Evolutionary conservation across 192 early-diverging fungal genomes (phyloP).

Genomic region (Allomyces javanicus): DNA sequence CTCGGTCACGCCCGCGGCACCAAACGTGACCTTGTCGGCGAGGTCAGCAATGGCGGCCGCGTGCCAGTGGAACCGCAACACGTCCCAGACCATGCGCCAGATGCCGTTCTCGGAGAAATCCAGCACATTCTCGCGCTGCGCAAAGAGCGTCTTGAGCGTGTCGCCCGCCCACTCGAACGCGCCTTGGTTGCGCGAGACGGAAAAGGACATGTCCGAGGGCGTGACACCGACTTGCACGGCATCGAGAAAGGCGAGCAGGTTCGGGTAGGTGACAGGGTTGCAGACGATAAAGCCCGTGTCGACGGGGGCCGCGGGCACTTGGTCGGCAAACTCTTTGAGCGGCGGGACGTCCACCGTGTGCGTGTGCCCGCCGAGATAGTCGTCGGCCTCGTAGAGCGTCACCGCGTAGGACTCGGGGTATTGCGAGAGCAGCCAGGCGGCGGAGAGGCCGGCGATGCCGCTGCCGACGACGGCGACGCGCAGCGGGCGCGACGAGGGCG

Average conservation of each 20-base stretch:
- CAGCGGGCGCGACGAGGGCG: neutral
- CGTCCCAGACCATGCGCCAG: conserved; percentile 32
- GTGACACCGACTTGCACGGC: conserved; percentile 18
- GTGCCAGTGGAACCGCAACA: conserved; percentile 29
- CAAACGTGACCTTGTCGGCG: conserved; percentile 20
- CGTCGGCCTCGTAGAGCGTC: conserved; percentile 23
- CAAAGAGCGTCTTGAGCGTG: conserved; percentile 30
- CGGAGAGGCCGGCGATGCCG: conserved; percentile 19
- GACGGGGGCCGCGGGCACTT: conserved; percentile 20
- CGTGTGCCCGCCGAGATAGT: conserved; percentile 40
- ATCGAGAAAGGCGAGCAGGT: conserved; percentile 27
- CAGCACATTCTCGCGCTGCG: conserved; percentile 25
- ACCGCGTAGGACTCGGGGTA: conserved; percentile 14
- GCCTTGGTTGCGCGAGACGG: conserved; percentile 36
- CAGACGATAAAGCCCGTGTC: conserved; percentile 50
- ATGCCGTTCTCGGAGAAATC: conserved; percentile 11
- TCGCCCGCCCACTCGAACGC: conserved; percentile 44
- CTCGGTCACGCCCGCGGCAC: conserved; percentile 11
- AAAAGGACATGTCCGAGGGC: conserved; percentile 33
- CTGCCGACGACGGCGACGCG: conserved; percentile 3
- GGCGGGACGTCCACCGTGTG: conserved; percentile 32
- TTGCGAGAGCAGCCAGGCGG: conserved; percentile 31
- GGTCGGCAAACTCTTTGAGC: conserved; percentile 7
- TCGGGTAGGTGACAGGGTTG: conserved; percentile 42
- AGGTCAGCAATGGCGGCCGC: conserved; percentile 25